phyloP scores from a whole-genome alignment of 257 asterid species.

The Ballota nigra region DNA sequence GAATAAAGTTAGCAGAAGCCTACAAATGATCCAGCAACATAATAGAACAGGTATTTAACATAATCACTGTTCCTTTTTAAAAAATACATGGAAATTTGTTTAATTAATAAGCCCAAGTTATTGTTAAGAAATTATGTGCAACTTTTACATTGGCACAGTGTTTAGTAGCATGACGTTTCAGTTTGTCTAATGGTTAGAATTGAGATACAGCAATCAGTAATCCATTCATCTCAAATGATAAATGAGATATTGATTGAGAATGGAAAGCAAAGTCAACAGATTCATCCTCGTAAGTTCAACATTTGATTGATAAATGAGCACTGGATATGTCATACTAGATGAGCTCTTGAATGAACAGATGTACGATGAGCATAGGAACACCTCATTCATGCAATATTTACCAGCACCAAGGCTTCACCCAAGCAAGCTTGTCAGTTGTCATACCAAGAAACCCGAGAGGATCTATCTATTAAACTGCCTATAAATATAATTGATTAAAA shows the following conservation, averaged over 20 bases:
- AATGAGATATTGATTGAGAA: not conserved
- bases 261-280: conserved; percentile 3
- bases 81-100: not conserved
- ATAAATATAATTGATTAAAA: conserved; percentile 6
- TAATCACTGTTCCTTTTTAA: not conserved
- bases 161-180: not conserved
- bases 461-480: not conserved
- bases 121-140: not conserved
- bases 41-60: conserved; percentile 2
- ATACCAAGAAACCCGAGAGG: not conserved
- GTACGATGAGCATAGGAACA: not conserved
- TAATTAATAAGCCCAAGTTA: not conserved
- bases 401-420: not conserved
- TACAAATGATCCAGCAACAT: conserved; percentile 6
- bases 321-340: not conserved
- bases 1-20: conserved; percentile 1
- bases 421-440: not conserved
- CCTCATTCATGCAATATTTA: not conserved
- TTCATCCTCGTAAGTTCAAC: not conserved
- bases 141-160: not conserved
- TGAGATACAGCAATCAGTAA: not conserved
- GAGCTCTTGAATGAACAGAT: not conserved
- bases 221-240: not conserved
- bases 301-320: not conserved
- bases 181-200: not conserved